Evolutionary conservation across 306 rosid species (phyloP), one percentile per base, ranked within the genome.

Genomic region (Crataegus laevigata): DNA sequence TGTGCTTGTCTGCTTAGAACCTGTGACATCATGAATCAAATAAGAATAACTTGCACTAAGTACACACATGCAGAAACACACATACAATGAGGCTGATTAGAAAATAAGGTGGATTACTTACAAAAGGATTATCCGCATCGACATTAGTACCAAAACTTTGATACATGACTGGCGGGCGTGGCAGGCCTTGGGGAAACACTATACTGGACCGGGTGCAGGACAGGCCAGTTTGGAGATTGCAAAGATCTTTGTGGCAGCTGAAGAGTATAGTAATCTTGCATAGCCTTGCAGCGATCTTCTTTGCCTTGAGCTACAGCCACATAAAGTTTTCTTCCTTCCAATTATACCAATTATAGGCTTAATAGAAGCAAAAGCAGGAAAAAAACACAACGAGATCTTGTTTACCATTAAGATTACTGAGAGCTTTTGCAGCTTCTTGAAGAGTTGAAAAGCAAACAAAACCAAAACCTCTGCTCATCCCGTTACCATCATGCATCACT

Each of bases 401-500:
- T 25, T 38, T 68, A 68, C 72, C 72, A 15, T 14, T 43, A 68
- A 68, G 55, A 38, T 52, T 11, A 22, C 17, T 25, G n/a, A 24
- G 21, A 11, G 72, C 72, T 26, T 43, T 68, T 13, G 19, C 21
- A 38, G 72, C 72, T 24, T 68, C 57, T 45, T 68, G 57, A 68
- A 54, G 72, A 43, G 72, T 68, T 22, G 72, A 68, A 30, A 68
- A 68, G 26, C 72, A 68, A 68, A 68, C 72, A 68, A 68, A 68
- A 10, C 72, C 72, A 43, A 68, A 68, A 42, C 55, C 32, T 40
- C 34, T 63, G 68, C 68, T 63, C 68, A 18, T 17, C 24, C 40
- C 40, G 0, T 63, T 63, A 8, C 34, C 72, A 43, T 43, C 4
- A 26, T 57, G 55, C 72, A 68, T 68, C 57, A 68, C 72, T 45